Evolutionary conservation across 257 asterid genomes (phyloP), one percentile per base, ranked within the genome.

Genomic region (Solanum etuberosum): DNA sequence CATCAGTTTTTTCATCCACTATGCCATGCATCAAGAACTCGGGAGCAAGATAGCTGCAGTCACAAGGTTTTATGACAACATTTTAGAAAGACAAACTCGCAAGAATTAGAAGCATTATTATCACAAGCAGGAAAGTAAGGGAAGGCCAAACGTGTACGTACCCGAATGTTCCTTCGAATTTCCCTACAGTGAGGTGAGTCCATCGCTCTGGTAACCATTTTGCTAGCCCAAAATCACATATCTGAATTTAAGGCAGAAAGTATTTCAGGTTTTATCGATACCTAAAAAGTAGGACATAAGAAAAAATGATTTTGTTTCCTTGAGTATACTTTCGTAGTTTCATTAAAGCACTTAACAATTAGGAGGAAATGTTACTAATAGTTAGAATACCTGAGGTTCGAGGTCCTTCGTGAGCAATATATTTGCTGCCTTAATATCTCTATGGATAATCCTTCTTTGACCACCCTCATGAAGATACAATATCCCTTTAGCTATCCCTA

Each of bases 21-120:
- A 95, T 95, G n/a, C 99, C 99, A 11, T 96, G 99, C 98, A 96
- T 94, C 72, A 96, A 92, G 92, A 90, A 96, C 94, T 96, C 99
- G 0, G 99, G 99, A 43, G 99, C 99, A 68, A 94, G 93, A 87
- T 96, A 96, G 71, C 99, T 96, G 94, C 85, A 88, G 27, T 31
- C 42, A 48, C 25, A 42, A 72, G 76, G 65, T 88, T 86, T 65
- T 74, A 73, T 21, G 40, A n/a, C 27, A 83, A 63, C 5, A 67
- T 9, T 81, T 16, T 81, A 29, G 29, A 9, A 29, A 46, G 68
- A 46, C 43, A 18, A 81, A 43, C 13, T 25, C 5, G 0, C 40
- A 27, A 43, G 3, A 78, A 29, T 46, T 27, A 46, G 18, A 46
- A 80, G 57, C 18, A 14, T 40, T 42, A 80, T 59, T 59, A 13